Evolutionary conservation across 805 yeast species (phyloP).

Genomic region (Brettanomyces anomalus): DNA sequence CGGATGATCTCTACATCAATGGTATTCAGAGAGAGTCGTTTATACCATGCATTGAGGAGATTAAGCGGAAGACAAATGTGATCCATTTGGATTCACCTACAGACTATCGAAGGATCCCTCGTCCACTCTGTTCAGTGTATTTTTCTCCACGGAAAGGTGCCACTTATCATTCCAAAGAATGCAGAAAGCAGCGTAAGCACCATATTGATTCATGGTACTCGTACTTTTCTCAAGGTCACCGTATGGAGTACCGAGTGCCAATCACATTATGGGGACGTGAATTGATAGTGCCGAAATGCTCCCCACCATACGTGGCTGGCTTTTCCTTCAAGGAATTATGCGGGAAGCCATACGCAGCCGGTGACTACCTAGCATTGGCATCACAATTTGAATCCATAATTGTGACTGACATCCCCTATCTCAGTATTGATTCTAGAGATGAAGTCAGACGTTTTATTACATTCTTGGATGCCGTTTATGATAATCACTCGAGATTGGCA

Average conservation of each 20-base stretch:
- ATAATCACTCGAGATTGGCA: constrained; percentile 78
- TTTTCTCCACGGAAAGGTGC: constrained; percentile 63
- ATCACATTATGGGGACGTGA: constrained; percentile 83
- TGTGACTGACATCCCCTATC: constrained; percentile 87
- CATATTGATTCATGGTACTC: constrained; percentile 75
- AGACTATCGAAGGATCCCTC: constrained; percentile 83
- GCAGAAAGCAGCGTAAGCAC: constrained; percentile 39
- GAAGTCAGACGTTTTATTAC: constrained; percentile 87
- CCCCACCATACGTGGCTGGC: constrained; percentile 79
- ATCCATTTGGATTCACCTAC: constrained; percentile 82
- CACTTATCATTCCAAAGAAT: constrained; percentile 40
- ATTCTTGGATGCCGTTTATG: constrained; percentile 92
- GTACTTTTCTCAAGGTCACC: constrained; percentile 61
- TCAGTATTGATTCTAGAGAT: constrained; percentile 72
- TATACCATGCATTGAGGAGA: constrained; percentile 80
- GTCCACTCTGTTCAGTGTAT: constrained; percentile 75
- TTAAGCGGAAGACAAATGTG: constrained; percentile 68
- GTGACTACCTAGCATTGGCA: constrained; percentile 85
- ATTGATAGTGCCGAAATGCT: constrained; percentile 63
- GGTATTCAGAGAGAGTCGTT: constrained; percentile 91
- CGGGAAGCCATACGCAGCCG: constrained; percentile 84
- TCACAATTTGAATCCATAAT: constrained; percentile 65
- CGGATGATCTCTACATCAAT: constrained; percentile 85
- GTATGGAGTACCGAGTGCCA: constrained; percentile 27
- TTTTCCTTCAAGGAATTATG: constrained; percentile 82